Conservation (phyloP, 2,329 filamentous ascomycete species). For the Fusarium agapanthi region DNA sequence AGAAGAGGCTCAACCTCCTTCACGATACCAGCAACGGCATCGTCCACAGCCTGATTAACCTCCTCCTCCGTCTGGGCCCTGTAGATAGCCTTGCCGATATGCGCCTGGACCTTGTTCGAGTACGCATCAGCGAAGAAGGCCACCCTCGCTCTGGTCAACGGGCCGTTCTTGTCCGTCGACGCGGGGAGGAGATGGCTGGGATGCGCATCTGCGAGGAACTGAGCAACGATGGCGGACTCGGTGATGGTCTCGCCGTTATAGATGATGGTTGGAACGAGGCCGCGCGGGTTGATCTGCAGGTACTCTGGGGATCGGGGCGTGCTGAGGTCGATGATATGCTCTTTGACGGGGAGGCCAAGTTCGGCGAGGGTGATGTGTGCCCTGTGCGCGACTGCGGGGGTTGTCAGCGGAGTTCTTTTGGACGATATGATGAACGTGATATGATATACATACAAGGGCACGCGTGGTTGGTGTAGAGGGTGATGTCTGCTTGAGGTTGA, state of each 20-base stretch:
- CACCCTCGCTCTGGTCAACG: conserved; percentile 71
- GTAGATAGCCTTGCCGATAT: conserved; percentile 57
- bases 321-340: conserved; percentile 76
- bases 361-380: conserved; percentile 77
- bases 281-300: conserved; percentile 79
- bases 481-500: conserved; percentile 54
- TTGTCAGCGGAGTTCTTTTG: neutral
- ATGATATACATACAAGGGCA: conserved; percentile 65
- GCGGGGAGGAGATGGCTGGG: conserved; percentile 73
- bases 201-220: conserved; percentile 75
- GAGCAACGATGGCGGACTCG: conserved; percentile 77
- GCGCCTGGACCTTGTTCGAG: conserved; percentile 62
- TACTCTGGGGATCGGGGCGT: conserved; percentile 77
- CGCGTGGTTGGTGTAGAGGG: conserved; percentile 73
- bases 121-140: conserved; percentile 78
- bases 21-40: conserved; percentile 63
- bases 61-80: conserved; percentile 58
- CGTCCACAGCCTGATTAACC: conserved; percentile 56
- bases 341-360: conserved; percentile 71
- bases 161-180: conserved; percentile 59
- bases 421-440: neutral
- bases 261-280: conserved; percentile 76
- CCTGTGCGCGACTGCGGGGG: conserved; percentile 70
- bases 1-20: conserved; percentile 81
- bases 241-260: conserved; percentile 74